phyloP scores from a whole-genome alignment of 352 stramenopile genomes.

The Pythium phragmiticola region DNA sequence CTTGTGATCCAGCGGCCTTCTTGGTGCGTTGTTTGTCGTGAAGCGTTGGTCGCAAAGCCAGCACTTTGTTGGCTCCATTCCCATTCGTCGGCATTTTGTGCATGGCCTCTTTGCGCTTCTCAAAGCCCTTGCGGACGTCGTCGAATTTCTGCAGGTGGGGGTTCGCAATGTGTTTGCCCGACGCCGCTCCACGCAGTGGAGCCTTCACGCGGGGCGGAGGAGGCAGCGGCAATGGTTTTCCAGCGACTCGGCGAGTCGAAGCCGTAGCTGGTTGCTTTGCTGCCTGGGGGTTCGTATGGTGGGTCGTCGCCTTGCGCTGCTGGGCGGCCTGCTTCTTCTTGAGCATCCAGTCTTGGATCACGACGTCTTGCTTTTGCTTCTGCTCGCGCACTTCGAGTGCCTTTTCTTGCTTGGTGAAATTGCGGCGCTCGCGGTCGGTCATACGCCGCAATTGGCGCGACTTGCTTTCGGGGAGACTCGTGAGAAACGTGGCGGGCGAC shows the following conservation, averaged over 20 bases:
- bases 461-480: slow-evolving; percentile 57
- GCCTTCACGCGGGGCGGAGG: slow-evolving; percentile 43
- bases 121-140: slow-evolving; percentile 61
- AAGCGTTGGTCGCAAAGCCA: slow-evolving; percentile 15
- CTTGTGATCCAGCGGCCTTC: neutral
- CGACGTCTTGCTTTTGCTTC: slow-evolving; percentile 58
- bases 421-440: slow-evolving; percentile 56
- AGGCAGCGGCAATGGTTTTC: slow-evolving; percentile 25
- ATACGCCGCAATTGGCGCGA: slow-evolving; percentile 62
- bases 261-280: neutral
- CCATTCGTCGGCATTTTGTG: slow-evolving; percentile 34
- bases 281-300: slow-evolving; percentile 20
- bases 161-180: slow-evolving; percentile 56
- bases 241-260: slow-evolving; percentile 11
- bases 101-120: slow-evolving; percentile 52
- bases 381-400: slow-evolving; percentile 33
- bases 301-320: slow-evolving; percentile 45
- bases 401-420: slow-evolving; percentile 63
- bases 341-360: slow-evolving; percentile 74
- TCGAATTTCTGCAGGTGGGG: slow-evolving; percentile 63
- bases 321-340: slow-evolving; percentile 60
- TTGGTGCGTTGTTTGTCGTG: slow-evolving; percentile 14
- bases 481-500: slow-evolving; percentile 50
- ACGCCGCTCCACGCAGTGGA: slow-evolving; percentile 43
- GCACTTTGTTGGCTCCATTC: slow-evolving; percentile 24